phyloP scores from a whole-genome alignment of 116 monocot genomes.

The Cymodocea nodosa region DNA sequence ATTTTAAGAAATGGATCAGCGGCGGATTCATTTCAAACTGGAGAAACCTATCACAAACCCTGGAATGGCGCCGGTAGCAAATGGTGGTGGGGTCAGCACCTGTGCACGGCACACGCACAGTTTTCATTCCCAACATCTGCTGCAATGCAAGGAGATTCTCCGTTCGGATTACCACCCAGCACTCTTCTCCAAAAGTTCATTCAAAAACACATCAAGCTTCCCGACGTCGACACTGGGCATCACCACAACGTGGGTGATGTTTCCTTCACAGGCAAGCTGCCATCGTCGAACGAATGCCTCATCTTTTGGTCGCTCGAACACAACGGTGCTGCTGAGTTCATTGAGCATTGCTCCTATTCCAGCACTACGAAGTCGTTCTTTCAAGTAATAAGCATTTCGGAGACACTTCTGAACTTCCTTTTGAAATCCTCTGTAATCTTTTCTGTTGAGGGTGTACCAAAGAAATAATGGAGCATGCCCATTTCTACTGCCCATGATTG shows the following conservation, averaged over 20 bases:
- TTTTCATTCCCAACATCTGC: slow-evolving; percentile 42
- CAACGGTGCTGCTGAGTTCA: slow-evolving; percentile 90
- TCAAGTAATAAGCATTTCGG: slow-evolving; percentile 67
- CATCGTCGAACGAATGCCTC: slow-evolving; percentile 65
- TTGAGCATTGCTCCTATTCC: slow-evolving; percentile 92
- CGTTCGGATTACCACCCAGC: slow-evolving; percentile 41
- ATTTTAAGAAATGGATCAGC: too few species aligned
- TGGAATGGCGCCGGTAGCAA: background rate
- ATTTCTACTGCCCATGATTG: slow-evolving; percentile 93
- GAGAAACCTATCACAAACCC: too few species aligned
- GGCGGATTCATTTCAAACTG: too few species aligned
- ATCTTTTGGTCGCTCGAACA: slow-evolving; percentile 70
- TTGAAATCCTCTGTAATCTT: slow-evolving; percentile 73
- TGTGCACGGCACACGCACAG: slow-evolving; percentile 34
- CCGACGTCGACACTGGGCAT: slow-evolving; percentile 79
- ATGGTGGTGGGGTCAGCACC: background rate
- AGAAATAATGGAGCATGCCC: slow-evolving; percentile 94
- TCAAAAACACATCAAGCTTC: slow-evolving; percentile 61
- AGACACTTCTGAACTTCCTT: slow-evolving; percentile 91
- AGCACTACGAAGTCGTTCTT: slow-evolving; percentile 44
- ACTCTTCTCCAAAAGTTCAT: slow-evolving; percentile 41
- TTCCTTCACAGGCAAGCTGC: slow-evolving; percentile 92
- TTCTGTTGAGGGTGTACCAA: slow-evolving; percentile 88
- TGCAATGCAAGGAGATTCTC: slow-evolving; percentile 37
- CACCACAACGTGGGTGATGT: slow-evolving; percentile 86